Conservation (phyloP, 352 stramenopile species). For the Saprolegnia parasitica region DNA sequence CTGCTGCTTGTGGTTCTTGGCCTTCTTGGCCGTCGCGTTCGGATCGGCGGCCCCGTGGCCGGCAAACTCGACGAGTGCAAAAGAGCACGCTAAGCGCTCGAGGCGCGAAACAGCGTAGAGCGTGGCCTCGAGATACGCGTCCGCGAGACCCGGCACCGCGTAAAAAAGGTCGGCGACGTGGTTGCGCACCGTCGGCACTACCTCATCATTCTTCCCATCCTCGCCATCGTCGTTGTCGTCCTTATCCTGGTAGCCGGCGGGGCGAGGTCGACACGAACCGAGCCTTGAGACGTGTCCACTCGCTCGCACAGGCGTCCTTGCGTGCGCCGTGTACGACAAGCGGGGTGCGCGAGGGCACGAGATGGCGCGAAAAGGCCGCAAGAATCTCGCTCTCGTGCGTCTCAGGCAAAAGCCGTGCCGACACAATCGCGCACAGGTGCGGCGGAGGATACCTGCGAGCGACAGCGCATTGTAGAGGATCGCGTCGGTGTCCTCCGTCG, state of each 20-base stretch:
- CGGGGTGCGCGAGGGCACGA: slow-evolving; percentile 66
- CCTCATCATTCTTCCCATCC: slow-evolving; percentile 39
- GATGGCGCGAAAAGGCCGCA: slow-evolving; percentile 40
- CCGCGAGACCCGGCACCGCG: slow-evolving; percentile 55
- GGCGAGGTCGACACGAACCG: slow-evolving; percentile 43
- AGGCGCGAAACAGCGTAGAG: slow-evolving; percentile 48
- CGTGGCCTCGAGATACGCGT: slow-evolving; percentile 44
- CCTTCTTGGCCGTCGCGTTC: slow-evolving; percentile 35
- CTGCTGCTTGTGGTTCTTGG: slow-evolving; percentile 41
- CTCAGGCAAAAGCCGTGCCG: slow-evolving; percentile 33
- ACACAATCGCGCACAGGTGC: slow-evolving; percentile 22
- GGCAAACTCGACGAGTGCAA: slow-evolving; percentile 68
- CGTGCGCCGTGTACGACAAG: slow-evolving; percentile 61
- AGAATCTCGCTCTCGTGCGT: slow-evolving; percentile 20
- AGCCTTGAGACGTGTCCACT: slow-evolving; percentile 61
- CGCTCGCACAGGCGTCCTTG: slow-evolving; percentile 42
- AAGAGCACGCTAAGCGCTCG: slow-evolving; percentile 56
- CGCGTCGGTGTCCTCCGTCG: no score
- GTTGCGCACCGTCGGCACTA: slow-evolving; percentile 47
- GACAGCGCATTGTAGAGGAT: slow-evolving; percentile 16
- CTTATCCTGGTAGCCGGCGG: slow-evolving; percentile 4
- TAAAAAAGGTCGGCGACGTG: slow-evolving; percentile 78
- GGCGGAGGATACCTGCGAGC: slow-evolving; percentile 17
- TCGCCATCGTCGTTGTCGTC: slow-evolving; percentile 25
- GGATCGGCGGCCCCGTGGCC: slow-evolving; percentile 41